These are phyloP conservation scores for Fusarium sp. DNA, from an alignment of 2,329 filamentous ascomycete genomes.

Conservation along the genomic window DNA sequence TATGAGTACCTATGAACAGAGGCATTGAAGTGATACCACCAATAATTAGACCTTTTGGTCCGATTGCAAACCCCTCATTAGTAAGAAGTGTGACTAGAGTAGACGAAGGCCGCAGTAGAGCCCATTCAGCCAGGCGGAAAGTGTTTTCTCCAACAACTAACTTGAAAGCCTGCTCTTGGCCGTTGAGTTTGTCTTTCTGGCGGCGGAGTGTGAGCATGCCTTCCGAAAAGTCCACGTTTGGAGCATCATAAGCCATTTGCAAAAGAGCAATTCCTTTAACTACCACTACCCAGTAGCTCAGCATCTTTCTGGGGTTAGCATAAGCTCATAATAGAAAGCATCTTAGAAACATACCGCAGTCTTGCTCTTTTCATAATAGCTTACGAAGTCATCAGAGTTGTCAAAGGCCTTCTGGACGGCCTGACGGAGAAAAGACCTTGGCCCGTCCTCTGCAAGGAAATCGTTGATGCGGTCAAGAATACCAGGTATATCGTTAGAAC, in stretches of 20 bases:
- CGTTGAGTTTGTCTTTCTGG: background rate
- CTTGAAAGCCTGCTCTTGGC: background rate
- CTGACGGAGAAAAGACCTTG: background rate
- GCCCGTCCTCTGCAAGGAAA: background rate
- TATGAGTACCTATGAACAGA: background rate
- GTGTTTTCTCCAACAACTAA: background rate
- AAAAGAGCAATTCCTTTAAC: background rate
- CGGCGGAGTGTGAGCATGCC: background rate
- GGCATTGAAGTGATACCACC: fast-evolving
- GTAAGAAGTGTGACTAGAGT: fast-evolving
- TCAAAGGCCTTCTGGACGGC: background rate
- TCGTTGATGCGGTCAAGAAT: background rate
- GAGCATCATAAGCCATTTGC: background rate
- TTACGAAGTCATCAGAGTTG: too few relatives aligned
- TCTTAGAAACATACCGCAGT: fast-evolving
- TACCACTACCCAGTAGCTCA: background rate
- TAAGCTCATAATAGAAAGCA: too few relatives aligned
- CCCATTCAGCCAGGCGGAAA: fast-evolving
- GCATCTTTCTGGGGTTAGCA: background rate
- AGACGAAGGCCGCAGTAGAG: background rate
- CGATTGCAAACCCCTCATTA: background rate
- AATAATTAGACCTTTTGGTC: background rate
- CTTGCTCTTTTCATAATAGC: background rate
- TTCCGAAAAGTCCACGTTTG: background rate
- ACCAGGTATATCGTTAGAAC: background rate